These are phyloP conservation scores for Scheffersomyces stambukii DNA, from an alignment of 1,139 yeast genomes.

Conservation along the genomic window DNA sequence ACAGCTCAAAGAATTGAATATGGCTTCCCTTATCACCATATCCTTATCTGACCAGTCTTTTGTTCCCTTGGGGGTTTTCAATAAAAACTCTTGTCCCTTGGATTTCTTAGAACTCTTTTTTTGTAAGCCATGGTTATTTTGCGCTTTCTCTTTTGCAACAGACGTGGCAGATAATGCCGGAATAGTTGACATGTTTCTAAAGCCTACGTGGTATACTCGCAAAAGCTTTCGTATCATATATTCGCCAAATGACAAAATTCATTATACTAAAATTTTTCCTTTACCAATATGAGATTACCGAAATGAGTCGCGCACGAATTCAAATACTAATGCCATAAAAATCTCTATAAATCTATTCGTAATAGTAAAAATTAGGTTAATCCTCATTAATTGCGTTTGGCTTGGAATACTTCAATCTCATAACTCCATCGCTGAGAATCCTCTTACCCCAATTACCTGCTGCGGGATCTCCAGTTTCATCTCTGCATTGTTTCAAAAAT, in stretches of 20 bases:
- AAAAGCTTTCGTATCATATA: too few relatives aligned
- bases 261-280: constrained; percentile 1
- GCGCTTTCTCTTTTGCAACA: constrained; percentile 8
- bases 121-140: constrained; percentile 6
- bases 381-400: constrained; percentile 31
- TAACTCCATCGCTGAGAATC: constrained; percentile 58
- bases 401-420: constrained; percentile 40
- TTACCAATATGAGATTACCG: constrained; percentile 1
- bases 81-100: constrained; percentile 48
- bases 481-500: constrained; percentile 90
- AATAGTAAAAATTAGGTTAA: too few relatives aligned
- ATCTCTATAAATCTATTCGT: too few relatives aligned
- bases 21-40: constrained; percentile 88
- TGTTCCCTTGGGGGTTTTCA: constrained; percentile 96
- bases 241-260: too few relatives aligned
- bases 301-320: constrained; percentile 1
- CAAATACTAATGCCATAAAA: too few relatives aligned
- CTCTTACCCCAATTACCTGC: constrained; percentile 89
- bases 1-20: constrained; percentile 65
- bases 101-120: constrained; percentile 25
- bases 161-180: constrained; percentile 7
- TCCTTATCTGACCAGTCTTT: constrained; percentile 98
- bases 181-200: constrained; percentile 22
- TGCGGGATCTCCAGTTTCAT: constrained; percentile 90
- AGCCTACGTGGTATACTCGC: too few relatives aligned